Evolutionary conservation across 257 asterid genomes (phyloP).

Genomic region (Solanum chilense): DNA sequence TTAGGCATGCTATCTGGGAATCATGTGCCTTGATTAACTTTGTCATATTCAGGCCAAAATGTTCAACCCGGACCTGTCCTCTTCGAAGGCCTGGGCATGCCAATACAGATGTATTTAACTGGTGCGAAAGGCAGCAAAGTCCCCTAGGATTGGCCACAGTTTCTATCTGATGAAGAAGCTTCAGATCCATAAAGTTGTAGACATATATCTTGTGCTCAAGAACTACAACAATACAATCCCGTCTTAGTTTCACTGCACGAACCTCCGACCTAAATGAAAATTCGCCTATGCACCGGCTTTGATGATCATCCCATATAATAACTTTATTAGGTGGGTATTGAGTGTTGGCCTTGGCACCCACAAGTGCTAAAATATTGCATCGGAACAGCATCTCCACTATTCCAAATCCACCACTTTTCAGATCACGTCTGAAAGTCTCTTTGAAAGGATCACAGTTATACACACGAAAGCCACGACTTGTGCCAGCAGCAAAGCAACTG

Average conservation of each 20-base stretch:
- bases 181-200: conserved; percentile 72
- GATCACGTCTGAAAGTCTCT: conserved; percentile 87
- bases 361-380: conserved; percentile 87
- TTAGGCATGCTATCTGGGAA: conserved; percentile 72
- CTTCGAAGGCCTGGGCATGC: conserved; percentile 78
- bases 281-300: conserved; percentile 84
- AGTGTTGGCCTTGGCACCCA: conserved; percentile 59
- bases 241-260: conserved; percentile 74
- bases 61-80: conserved; percentile 91
- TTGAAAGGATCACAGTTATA: conserved; percentile 78
- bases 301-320: conserved; percentile 95
- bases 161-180: conserved; percentile 92
- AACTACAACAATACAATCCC: conserved; percentile 72
- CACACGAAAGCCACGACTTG: conserved; percentile 76
- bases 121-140: conserved; percentile 85
- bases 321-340: conserved; percentile 89
- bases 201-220: conserved; percentile 93
- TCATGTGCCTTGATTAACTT: conserved; percentile 76
- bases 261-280: conserved; percentile 90
- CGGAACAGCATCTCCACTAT: conserved; percentile 90
- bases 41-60: conserved; percentile 78
- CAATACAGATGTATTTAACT: conserved; percentile 60
- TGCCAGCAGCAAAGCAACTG: conserved; percentile 92
- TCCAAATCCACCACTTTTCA: conserved; percentile 79
- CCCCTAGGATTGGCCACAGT: conserved; percentile 77